Conservation (phyloP, 169 alveolate genomes). For the Miamiensis avidus region DNA sequence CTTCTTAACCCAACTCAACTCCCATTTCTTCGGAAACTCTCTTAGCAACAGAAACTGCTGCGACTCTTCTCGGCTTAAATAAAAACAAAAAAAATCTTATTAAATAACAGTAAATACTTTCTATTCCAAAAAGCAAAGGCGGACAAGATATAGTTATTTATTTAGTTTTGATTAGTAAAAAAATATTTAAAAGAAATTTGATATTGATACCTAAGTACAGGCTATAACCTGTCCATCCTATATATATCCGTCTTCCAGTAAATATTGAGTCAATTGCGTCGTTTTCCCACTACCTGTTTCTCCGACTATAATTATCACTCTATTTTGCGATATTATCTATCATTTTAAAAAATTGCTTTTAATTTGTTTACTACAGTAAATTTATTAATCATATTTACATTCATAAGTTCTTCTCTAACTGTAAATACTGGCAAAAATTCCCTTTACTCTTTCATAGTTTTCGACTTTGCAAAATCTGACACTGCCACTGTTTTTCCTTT, state of each 20-base stretch:
- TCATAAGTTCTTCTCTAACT: conserved; percentile 57
- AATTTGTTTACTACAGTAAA: too few species aligned
- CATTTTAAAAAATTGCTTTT: background rate
- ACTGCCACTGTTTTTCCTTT: conserved; percentile 71
- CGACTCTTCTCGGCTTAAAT: conserved; percentile 98
- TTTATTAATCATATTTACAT: too few species aligned
- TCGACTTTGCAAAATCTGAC: conserved; percentile 86
- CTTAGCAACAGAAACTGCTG: conserved; percentile 99
- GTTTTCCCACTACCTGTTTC: conserved; percentile 99
- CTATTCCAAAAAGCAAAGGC: too few species aligned
- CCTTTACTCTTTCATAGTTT: conserved; percentile 87
- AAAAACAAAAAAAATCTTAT: too few species aligned
- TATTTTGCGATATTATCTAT: conserved; percentile 81
- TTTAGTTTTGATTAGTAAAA: too few species aligned
- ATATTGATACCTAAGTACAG: conserved; percentile 92
- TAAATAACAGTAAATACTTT: too few species aligned
- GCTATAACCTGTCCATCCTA: conserved; percentile 94
- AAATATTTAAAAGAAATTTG: too few species aligned
- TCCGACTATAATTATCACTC: conserved; percentile 97
- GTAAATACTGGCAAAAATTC: conserved; percentile 88
- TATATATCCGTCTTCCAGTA: conserved; percentile 95
- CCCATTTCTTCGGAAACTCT: conserved; percentile 99
- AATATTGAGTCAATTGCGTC: conserved; percentile 95
- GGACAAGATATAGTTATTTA: too few species aligned
- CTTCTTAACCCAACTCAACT: conserved; percentile 94